Base-by-base conservation (phyloP, 1,139 yeast genomes). In the Yamadazyma dendronema region DNA sequence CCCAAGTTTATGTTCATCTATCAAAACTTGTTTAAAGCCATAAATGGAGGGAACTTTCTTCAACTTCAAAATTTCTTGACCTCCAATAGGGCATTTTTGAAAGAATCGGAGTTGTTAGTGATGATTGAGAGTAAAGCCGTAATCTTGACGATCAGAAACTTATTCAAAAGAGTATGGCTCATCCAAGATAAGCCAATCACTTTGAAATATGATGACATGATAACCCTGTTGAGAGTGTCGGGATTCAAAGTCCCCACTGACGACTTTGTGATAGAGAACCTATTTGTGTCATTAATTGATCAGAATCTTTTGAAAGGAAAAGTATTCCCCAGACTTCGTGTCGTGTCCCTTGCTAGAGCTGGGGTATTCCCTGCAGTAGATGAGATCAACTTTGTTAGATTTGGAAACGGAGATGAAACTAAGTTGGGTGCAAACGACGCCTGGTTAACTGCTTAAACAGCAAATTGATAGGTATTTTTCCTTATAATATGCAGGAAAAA, bases 261-360 rank as follows among this genome's bases (percentile, higher is more conserved):
- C 35, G 72, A 65, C 36, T 40, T 50, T 12, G 47, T 62, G 6
- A 53, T 72, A 4, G 84, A 78, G 40, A 78, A 77, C 40, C 48
- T 79, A 3, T 55, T 79, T 33, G 61, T 75, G 8, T 58, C 77
- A 3, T 51, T 79, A 16, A 70, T 76, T 24, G 83, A 76, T 46
- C 77, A 75, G 40, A 76, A 74, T 39, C 53, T 77, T 22, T 50
- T 79, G 28, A 73, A 70, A 43, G 84, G 81, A 0, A 79, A 78
- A 41, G 52, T 78, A 1, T 66, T 72, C 6, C 70, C 80, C 2
- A 56, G 71, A 17, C 51, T 64, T 4, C 61, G 70, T 26, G 61
- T 65, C 3, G 62, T 77, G 2, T 68, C 79, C 0, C 51, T 79
- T 23, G 72, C 82, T 32, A 77, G 74, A 45, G 59, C 62, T 2